Evolutionary conservation across 2,329 filamentous ascomycete genomes (phyloP), one percentile per base, ranked within the genome.

Genomic region (Fusarium humuli): DNA sequence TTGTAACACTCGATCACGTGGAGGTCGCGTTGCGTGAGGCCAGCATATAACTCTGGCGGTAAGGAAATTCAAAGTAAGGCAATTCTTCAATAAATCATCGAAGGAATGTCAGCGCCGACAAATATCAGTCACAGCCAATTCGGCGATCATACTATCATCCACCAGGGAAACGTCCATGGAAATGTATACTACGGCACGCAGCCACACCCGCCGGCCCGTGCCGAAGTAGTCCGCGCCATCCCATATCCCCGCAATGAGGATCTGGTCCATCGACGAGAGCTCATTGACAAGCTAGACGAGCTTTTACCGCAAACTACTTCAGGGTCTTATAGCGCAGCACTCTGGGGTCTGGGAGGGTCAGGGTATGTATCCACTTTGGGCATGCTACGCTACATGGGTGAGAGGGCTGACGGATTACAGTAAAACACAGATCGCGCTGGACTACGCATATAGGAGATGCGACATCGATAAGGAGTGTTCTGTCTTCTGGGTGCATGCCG

Each of bases 401-500:
- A 20, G 25, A 18, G 32, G 13, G 10, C 37, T 42, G 7, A 44
- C 30, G n/a, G 3, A 47, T 57, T 32, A 12, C 27, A 79, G 78
- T 0, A 81, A 81, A 69, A 79, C 79, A 0, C 78, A 80, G 57
- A 73, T 81, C 14, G 78, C 78, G 2, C 61, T 79, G 18, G 73
- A 80, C 22, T 80, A 78, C 62, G 77, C 76, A 5, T 77, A 79
- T 44, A 57, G 71, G 20, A 67, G 72, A 55, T 62, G 69, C 48
- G 57, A 71, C 40, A 64, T 55, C 13, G 61, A 72, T 14, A 59
- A 65, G 10, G 23, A 55, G n/a, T 78, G 75, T 52, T 75, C 70
- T 13, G 65, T 81, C 13, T 79, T 81, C 66, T 81, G 76, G 79
- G 74, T 79, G 3, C 75, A 79, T 59, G 79, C 78, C 27, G 76